These are phyloP conservation scores for Populus hybrid DNA, from an alignment of 441 rosid genomes.

Conservation along the genomic window DNA sequence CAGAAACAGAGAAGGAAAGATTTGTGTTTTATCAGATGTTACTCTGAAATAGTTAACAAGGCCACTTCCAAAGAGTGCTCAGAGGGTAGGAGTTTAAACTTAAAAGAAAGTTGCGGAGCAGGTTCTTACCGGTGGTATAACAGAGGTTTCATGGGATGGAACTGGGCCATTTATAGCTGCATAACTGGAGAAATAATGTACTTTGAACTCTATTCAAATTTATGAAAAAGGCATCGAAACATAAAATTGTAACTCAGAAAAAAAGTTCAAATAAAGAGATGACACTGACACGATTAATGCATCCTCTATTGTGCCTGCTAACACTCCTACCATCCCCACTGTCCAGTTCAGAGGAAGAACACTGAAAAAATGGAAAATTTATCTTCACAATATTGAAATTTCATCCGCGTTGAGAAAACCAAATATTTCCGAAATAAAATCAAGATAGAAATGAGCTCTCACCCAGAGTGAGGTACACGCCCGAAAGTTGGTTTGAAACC, in stretches of 20 bases:
- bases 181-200: slow-evolving; percentile 38
- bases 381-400: not conserved
- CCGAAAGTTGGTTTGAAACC: slow-evolving; percentile 77
- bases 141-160: slow-evolving; percentile 26
- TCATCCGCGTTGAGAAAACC: not conserved
- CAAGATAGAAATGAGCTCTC: slow-evolving; percentile 4
- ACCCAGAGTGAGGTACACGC: slow-evolving; percentile 59
- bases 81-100: not conserved
- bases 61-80: not conserved
- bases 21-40: not conserved
- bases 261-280: not conserved
- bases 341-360: slow-evolving; percentile 83
- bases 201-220: not conserved
- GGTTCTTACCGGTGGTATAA: slow-evolving; percentile 22
- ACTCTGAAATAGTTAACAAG: not conserved
- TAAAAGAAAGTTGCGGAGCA: not conserved
- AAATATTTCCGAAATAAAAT: not conserved
- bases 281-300: slow-evolving; percentile 49
- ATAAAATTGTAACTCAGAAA: not conserved
- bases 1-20: not conserved
- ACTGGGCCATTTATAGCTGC: slow-evolving; percentile 58
- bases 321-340: slow-evolving; percentile 71
- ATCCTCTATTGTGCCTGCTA: slow-evolving; percentile 65
- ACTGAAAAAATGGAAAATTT: slow-evolving; percentile 29
- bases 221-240: not conserved